These are phyloP conservation scores for Sporothrix curviconia DNA, from an alignment of 2,329 filamentous ascomycete genomes.

Conservation along the genomic window DNA sequence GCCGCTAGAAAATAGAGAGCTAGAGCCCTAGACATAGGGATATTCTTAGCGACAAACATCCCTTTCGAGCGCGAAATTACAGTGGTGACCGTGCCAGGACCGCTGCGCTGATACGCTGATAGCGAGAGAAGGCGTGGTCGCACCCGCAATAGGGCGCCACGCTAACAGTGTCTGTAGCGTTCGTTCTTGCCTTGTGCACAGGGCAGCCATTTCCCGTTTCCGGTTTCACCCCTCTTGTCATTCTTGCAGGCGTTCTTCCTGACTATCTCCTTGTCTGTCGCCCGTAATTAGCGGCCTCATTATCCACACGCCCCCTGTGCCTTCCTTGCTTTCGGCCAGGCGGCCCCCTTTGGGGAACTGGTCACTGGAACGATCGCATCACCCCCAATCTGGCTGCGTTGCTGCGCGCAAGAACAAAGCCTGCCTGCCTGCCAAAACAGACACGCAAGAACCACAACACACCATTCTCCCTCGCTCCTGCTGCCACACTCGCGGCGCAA, in stretches of 20 bases:
- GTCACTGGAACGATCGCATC: not conserved
- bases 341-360: not conserved
- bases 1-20: constrained; percentile 5
- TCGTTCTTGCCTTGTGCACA: constrained; percentile 1
- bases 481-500: constrained; percentile 2
- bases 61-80: not conserved
- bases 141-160: not conserved
- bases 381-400: not conserved
- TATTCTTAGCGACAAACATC: too few species aligned
- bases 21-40: too few species aligned
- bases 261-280: too few species aligned
- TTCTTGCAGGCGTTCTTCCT: too few species aligned
- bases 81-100: not conserved
- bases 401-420: constrained; percentile 5
- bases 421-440: constrained; percentile 7
- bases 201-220: constrained; percentile 6
- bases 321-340: not conserved
- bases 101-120: not conserved
- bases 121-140: not conserved
- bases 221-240: constrained; percentile 8
- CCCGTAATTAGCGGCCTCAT: not conserved
- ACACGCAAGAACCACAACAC: constrained; percentile 4
- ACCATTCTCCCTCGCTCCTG: not conserved
- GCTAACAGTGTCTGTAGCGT: constrained; percentile 1
- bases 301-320: constrained; percentile 5